Evolutionary conservation across 208 protist species (phyloP).

Genomic region (Acanthamoeba castellanii): DNA sequence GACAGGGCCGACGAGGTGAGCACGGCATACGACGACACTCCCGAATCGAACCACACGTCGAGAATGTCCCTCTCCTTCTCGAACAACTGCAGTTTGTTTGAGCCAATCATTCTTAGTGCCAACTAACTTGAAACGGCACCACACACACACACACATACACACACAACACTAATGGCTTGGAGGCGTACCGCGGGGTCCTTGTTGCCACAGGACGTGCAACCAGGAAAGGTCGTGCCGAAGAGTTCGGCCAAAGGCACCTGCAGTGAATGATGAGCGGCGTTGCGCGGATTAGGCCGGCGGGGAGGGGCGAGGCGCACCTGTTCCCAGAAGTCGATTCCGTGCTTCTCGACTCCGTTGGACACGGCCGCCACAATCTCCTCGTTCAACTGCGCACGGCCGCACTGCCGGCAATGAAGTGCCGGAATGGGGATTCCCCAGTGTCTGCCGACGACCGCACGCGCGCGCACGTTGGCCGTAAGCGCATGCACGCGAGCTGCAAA

Average conservation of each 20-base stretch:
- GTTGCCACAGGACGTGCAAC: background rate
- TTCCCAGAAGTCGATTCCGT: slow-evolving; percentile 36
- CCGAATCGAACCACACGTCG: slow-evolving; percentile 42
- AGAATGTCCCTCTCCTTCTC: slow-evolving; percentile 42
- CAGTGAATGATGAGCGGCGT: background rate
- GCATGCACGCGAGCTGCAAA: background rate
- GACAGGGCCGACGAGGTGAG: background rate
- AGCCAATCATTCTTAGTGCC: too few relatives aligned
- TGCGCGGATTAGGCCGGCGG: background rate
- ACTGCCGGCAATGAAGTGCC: slow-evolving; percentile 8
- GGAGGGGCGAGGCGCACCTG: background rate
- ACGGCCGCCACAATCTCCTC: background rate
- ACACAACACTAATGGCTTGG: background rate
- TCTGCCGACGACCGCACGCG: background rate
- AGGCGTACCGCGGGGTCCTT: background rate
- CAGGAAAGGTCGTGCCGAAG: background rate
- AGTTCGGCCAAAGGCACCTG: background rate
- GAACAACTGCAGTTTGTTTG: background rate
- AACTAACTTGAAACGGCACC: background rate
- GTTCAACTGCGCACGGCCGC: background rate
- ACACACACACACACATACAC: background rate
- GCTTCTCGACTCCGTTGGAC: background rate
- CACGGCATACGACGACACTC: background rate
- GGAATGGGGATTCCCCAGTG: slow-evolving; percentile 60
- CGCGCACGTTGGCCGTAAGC: background rate